Evolutionary conservation across 768 basidiomycete genomes (phyloP).

Genomic region (Boletus patriciae): DNA sequence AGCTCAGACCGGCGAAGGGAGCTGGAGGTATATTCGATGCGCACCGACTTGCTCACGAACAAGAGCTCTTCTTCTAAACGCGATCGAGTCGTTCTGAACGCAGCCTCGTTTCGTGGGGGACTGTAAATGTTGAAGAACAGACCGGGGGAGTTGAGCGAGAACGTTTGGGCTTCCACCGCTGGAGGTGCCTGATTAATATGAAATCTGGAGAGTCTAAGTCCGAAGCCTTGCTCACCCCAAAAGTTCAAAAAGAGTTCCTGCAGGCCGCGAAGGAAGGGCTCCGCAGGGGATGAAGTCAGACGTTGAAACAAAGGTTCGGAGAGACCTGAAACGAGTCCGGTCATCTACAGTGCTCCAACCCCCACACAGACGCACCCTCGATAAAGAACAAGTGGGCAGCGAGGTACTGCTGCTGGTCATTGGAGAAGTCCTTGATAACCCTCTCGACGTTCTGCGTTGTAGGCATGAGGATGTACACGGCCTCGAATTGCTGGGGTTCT

Average conservation of each 20-base stretch:
- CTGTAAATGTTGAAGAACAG: conserved; percentile 89
- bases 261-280: conserved; percentile 70
- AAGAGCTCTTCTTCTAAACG: conserved; percentile 86
- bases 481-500: conserved; percentile 86
- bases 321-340: conserved; percentile 51
- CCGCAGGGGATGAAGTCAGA: conserved; percentile 72
- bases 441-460: conserved; percentile 93
- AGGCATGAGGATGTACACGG: conserved; percentile 92
- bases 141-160: conserved; percentile 74
- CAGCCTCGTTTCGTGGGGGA: conserved; percentile 71
- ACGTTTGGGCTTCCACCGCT: conserved; percentile 88
- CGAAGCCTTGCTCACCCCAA: conserved; percentile 63
- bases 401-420: conserved; percentile 67
- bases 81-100: conserved; percentile 63
- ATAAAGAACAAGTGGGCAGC: conserved; percentile 91
- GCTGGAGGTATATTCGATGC: not conserved
- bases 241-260: conserved; percentile 93
- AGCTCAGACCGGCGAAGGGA: conserved; percentile 3
- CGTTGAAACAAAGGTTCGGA: conserved; percentile 75
- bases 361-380: conserved; percentile 58
- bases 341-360: not conserved
- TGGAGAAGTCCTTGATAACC: conserved; percentile 80
- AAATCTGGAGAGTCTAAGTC: not conserved
- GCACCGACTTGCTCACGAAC: conserved; percentile 69
- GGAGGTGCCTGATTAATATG: conserved; percentile 10